Base-by-base conservation (phyloP, 1,284 basidiomycete species). In the Marasmius oreades region DNA sequence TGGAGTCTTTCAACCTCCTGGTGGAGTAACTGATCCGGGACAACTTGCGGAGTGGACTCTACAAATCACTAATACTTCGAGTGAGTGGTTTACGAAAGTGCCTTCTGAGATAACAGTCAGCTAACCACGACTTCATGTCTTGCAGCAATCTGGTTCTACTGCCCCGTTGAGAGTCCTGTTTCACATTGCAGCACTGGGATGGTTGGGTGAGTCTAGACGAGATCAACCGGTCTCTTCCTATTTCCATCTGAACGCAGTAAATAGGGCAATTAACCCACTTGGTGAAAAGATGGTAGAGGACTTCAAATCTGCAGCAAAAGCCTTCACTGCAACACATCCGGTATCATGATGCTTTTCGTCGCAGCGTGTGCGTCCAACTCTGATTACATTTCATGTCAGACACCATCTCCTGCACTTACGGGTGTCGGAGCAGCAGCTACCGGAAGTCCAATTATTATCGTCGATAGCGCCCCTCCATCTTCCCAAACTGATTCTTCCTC, bases 101-200 rank as follows among this genome's bases (percentile, higher is more conserved):
- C 11, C 20, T 45, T 12, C 14, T 23, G 12, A 23, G 5, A 5
- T n/a, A n/a, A n/a, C n/a, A 2, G 20, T 23, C 20, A 23, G 44
- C n/a, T 45, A 5, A 39, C 18, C 16, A 5, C 37, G 14, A 39
- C 14, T 12, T 39, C 16, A 16, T 31, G 12, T 18, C 28, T n/a
- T 28, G 14, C 26, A 50, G 12, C 47, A n/a, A 50, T 50, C 31
- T 50, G 47, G 47, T 50, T 31, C 18, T 50, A 31, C 47, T 50
- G 47, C 20, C 26, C 47, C 14, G 12, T 50, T 23, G n/a, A 5
- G 1, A 26, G 2, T 31, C 47, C 47, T 11, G 18, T n/a, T 7
- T 50, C 20, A 10, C 47, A 50, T n/a, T 50, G 47, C 26, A 31
- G 14, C 47, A 33, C 47, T 33, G 47, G 47, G 20, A 50, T 50